Evolutionary conservation across 164 flowering plant genomes (phyloP), one percentile per base, ranked within the genome.

Genomic region (Umbilicus rupestris): DNA sequence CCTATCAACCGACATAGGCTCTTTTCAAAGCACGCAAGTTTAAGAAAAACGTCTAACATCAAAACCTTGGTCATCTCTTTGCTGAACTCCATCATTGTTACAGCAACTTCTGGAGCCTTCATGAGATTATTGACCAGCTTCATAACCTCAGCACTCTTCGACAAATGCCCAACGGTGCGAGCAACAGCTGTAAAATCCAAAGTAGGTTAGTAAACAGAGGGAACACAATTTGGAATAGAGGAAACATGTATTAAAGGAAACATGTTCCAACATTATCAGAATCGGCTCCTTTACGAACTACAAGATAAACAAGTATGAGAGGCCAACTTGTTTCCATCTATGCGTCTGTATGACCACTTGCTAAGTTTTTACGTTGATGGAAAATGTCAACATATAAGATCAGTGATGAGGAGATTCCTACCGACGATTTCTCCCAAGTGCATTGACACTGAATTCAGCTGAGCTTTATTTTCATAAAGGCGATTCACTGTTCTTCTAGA

Each of bases 361-460:
- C 19, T 19, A n/a, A 19, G 19, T 16, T 7, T 7, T 50, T 55
- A n/a, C n/a, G 26, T 19, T 7, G 30, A 55, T 24, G 26, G 30
- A 29, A 37, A 11, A 20, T 20, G 39, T n/a, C 33, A 62, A 10
- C 3, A 14, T 19, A 59, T 28, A 68, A 63, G 19, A 41, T 24
- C 26, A 63, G 26, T 20, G 29, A n/a, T 35, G 3, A 39, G 11
- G 45, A 41, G 17, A 63, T n/a, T 62, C 79, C 62, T 87, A 94
- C 97, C 98, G 66, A 94, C 96, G 80, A 93, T 94, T 78, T 94
- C 97, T 11, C 99, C 99, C 59, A 94, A 90, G 79, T 94, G 99
- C 99, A 94, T 94, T 24, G 99, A 89, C 72, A 94, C 89, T 5
- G 99, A 91, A 74, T 94, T 94, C 79, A 94, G 59, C 72, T 94